Base-by-base conservation (phyloP, 2,329 filamentous ascomycete genomes). In the Penicillium sp. region DNA sequence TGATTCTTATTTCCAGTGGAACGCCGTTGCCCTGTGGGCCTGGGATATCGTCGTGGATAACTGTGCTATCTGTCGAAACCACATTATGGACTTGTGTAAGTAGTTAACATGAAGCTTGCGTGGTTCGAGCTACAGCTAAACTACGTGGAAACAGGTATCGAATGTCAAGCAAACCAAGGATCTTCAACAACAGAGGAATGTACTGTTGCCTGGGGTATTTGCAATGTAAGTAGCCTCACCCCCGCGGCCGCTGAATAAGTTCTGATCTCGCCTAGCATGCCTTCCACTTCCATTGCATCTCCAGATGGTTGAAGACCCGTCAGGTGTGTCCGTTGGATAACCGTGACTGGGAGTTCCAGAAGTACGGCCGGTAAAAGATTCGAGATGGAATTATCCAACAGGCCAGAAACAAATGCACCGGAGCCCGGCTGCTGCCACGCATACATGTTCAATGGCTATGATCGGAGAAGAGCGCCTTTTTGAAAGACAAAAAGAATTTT, bases 31-130 rank as follows among this genome's bases (percentile, higher is more conserved):
- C 40, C 83, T 99, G 2, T 99, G 94, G 94, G 94, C 94, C 0
- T 99, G 94, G 94, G 94, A 99, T 73, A 99, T 99, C 56, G 92
- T 97, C 29, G 94, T 99, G 58, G 94, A 99, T 78, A 99, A 99
- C 83, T 99, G 94, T 74, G 94, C 94, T 68, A 99, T 99, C 73
- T 99, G 94, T 82, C 85, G 94, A 73, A 99, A 99, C 75, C 94
- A 99, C 75, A 99, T 99, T 76, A 99, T 99, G 94, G 94, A 99
- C 75, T 82, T 99, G 26, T 99, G 94, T 92, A 80, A 67, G 86
- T 83, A 97, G 26, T 97, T 94, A 92, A 80, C 67, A 86, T 75
- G 41, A 31, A 14, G 14, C 18, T 27, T 18, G 11, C 27, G 11
- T 26, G 26, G 12, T n/a, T 45, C 26, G 40, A 51, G 40, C 25